phyloP scores from a whole-genome alignment of 768 basidiomycete species.

The Leccinum fibrillosum region DNA sequence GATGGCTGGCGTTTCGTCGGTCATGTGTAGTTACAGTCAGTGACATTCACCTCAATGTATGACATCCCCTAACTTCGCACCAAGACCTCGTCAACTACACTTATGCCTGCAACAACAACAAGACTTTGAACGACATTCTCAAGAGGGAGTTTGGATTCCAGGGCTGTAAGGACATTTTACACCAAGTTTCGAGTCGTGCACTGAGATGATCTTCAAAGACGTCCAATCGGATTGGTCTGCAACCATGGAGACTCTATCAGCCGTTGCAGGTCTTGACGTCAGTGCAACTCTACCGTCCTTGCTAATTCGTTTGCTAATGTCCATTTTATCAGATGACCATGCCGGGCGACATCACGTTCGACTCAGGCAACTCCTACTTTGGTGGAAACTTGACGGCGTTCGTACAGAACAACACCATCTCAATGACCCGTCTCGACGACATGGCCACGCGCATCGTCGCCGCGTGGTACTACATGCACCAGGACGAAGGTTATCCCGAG shows the following conservation, averaged over 20 bases:
- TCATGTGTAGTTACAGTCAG: conserved; percentile 63
- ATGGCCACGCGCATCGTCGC: conserved; percentile 72
- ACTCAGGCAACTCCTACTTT: conserved; percentile 46
- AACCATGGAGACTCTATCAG: conserved; percentile 45
- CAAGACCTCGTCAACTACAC: conserved; percentile 55
- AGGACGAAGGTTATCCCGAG: conserved; percentile 29
- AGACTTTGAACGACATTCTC: conserved; percentile 55
- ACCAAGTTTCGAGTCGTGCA: neutral
- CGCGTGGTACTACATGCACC: conserved; percentile 47
- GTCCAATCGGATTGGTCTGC: conserved; percentile 65
- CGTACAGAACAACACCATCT: conserved; percentile 59
- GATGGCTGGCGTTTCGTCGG: conserved; percentile 59
- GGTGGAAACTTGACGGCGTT: conserved; percentile 56
- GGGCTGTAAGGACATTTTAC: conserved; percentile 41
- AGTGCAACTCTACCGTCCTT: conserved; percentile 13
- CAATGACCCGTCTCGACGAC: conserved; percentile 59
- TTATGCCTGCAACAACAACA: conserved; percentile 63
- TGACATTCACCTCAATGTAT: neutral
- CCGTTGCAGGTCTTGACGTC: conserved; percentile 62
- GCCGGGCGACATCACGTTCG: conserved; percentile 56
- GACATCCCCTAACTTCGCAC: neutral
- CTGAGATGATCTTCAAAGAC: conserved; percentile 28
- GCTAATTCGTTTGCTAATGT: neutral
- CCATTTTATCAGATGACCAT: conserved; percentile 55
- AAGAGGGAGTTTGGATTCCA: conserved; percentile 68